phyloP scores from a whole-genome alignment of 2,329 filamentous ascomycete species.

The Monosporascus sp. region DNA sequence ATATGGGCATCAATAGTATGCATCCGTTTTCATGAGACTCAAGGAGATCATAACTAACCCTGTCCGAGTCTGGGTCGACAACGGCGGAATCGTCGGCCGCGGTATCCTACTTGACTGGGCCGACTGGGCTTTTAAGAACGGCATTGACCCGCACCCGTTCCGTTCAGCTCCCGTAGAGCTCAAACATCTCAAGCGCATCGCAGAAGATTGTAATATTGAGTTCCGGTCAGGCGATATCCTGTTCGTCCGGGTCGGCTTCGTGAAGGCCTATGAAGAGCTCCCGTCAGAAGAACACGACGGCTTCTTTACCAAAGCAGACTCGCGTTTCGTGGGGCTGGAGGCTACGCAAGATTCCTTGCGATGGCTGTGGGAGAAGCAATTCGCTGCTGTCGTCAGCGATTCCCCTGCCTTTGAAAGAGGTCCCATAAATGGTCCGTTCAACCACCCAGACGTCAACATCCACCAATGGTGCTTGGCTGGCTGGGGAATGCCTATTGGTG shows the following conservation, averaged over 20 bases:
- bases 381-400: conserved; percentile 39
- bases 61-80: conserved; percentile 28
- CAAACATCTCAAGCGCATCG: conserved; percentile 29
- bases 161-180: conserved; percentile 1
- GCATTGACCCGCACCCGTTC: neutral
- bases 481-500: conserved; percentile 47
- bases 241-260: conserved; percentile 33
- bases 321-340: conserved; percentile 35
- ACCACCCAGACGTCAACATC: conserved; percentile 15
- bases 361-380: conserved; percentile 42
- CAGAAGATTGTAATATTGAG: conserved; percentile 26
- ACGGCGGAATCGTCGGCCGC: conserved; percentile 37
- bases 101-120: conserved; percentile 41
- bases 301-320: conserved; percentile 17
- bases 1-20: neutral
- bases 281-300: conserved; percentile 14
- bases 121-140: conserved; percentile 11
- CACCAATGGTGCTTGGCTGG: conserved; percentile 41
- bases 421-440: conserved; percentile 28
- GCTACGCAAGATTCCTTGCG: conserved; percentile 26
- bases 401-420: conserved; percentile 38
- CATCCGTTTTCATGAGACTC: neutral
- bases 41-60: neutral
- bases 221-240: conserved; percentile 34
- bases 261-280: conserved; percentile 24